Base-by-base conservation (phyloP, 2,329 filamentous ascomycete genomes). In the Sclerotinia nivalis region DNA sequence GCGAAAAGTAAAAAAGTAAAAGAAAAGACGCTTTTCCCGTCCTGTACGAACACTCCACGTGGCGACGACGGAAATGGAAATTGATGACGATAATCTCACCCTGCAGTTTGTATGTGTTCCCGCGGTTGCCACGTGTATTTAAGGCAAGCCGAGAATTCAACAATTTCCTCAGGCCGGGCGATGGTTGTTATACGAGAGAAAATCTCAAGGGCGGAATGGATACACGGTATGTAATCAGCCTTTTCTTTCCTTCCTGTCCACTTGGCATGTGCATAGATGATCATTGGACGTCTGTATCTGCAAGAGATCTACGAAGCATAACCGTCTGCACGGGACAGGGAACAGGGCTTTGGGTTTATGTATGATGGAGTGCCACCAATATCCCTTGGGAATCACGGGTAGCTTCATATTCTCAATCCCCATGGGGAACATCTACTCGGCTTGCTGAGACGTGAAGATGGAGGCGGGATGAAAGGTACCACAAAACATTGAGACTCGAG, bases 261-360 rank as follows among this genome's bases (percentile, higher is more conserved):
- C 47, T 64, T 64, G 61, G 61, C 61, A 64, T 64, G 18, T 64
- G 61, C 61, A 64, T 52, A 40, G 59, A n/a, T 61, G 47, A 52
- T 64, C 15, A 50, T 40, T 64, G 56, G 56, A 45, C 56, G 37
- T 43, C n/a, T 43, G 34, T 34, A 43, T 8, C 22, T 59, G 55
- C 12, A 25, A 59, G 22, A 59, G 34, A 59, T 56, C 45, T 49
- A 37, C 22, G 45, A 62, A 50, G 31, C 45, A 64, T 52, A 64
- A 64, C n/a, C 47, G 61, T 64, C 61, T 52, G 10, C 47, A 40
- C 47, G 47, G 47, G 47, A 52, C 10, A 52, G 28, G 37, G 8
- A 52, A 64, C 47, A 64, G 22, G 47, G 47, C 47, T 52, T 52
- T 64, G 22, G 22, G 1, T 25, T 50, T 12, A 15, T 37, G n/a